Conservation (phyloP, 1,139 yeast species). For the Geotrichum carabidarum region DNA sequence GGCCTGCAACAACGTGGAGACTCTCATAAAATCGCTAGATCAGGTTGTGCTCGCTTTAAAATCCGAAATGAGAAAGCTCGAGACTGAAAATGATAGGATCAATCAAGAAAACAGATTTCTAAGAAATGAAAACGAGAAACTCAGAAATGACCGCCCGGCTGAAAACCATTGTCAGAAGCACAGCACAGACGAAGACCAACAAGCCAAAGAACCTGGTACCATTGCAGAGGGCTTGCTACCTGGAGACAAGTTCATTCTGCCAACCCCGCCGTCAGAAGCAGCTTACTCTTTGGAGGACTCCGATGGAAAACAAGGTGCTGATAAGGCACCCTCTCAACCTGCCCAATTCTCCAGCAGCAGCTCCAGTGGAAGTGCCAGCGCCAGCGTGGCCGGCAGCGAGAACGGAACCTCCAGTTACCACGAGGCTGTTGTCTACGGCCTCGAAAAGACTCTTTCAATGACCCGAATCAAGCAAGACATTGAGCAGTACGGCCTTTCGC, state of each 20-base stretch:
- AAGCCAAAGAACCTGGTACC: not conserved
- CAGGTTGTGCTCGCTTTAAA: slow-evolving; percentile 11
- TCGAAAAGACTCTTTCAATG: slow-evolving; percentile 14
- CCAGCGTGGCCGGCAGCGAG: not conserved
- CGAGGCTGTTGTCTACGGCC: slow-evolving; percentile 18
- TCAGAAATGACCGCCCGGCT: not conserved
- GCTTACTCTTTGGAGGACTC: too few relatives aligned
- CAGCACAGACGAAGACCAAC: not conserved
- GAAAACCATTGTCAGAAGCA: not conserved
- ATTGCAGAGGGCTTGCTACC: not conserved
- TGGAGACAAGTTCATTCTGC: not conserved
- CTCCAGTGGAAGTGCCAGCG: not conserved
- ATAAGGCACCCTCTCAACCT: too few relatives aligned
- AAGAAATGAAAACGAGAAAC: slow-evolving; percentile 2
- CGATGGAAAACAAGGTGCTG: too few relatives aligned
- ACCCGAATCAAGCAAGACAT: slow-evolving; percentile 11
- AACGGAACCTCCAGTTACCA: not conserved
- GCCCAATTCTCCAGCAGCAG: not conserved
- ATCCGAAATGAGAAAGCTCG: slow-evolving; percentile 7
- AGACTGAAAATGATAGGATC: slow-evolving; percentile 8
- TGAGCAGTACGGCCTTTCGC: slow-evolving; percentile 4
- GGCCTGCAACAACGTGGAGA: not conserved
- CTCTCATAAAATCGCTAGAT: slow-evolving; percentile 5
- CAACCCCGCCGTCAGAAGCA: slow-evolving; percentile 5
- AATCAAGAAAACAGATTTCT: not conserved